Conservation (phyloP, 177 flowering plant species). For the Telopea speciosissima region DNA sequence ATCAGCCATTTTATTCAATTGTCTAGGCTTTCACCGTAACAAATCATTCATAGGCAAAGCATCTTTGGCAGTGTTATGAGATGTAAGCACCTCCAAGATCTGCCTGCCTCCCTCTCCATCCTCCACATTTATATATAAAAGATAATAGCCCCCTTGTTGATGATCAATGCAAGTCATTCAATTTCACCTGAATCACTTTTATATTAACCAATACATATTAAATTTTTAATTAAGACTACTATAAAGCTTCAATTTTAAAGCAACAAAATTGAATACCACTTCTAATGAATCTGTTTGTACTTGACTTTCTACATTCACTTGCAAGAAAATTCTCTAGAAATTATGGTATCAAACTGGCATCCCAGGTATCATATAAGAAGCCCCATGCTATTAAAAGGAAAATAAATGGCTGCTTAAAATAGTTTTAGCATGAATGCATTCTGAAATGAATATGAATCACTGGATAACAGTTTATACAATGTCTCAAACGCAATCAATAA, state of each 20-base stretch:
- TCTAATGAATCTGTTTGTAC: background rate
- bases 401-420: background rate
- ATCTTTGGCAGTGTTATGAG: no score
- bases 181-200: no score
- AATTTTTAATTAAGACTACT: background rate
- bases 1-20: no score
- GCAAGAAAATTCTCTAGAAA: background rate
- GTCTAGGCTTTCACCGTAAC: no score
- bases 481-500: background rate
- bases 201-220: no score
- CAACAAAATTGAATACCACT: background rate
- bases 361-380: background rate
- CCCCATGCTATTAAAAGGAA: background rate
- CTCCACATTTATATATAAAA: no score
- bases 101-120: no score
- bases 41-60: no score
- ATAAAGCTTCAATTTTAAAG: background rate
- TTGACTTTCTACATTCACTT: background rate
- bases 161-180: no score
- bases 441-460: background rate
- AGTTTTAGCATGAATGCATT: background rate
- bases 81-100: no score
- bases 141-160: no score
- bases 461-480: background rate
- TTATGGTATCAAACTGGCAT: no score